Evolutionary conservation across 208 protist genomes (phyloP), one percentile per base, ranked within the genome.

Genomic region (Crithidia bombi): DNA sequence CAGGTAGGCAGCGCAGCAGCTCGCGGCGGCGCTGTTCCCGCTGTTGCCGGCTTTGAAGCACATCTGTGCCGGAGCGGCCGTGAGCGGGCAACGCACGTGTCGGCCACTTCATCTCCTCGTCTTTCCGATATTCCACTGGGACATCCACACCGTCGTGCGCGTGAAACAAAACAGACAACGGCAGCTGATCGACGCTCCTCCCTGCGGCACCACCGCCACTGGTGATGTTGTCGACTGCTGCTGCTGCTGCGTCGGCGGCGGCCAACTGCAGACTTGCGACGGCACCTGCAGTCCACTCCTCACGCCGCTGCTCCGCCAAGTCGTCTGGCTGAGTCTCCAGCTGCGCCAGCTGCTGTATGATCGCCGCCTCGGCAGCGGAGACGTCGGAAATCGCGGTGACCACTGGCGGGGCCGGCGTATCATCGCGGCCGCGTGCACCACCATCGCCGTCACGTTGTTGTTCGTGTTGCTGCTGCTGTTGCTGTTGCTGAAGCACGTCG

Each of bases 281-380:
- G 6, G 56, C 57, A 33, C 58, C 49, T 9, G 61, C 52, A 1
- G 54, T 56, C 62, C 55, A 65, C 38, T 74, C 49, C 25, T 77
- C 69, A 1, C 62, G 69, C 46, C 69, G 62, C 44, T 69, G 75
- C 54, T 61, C 49, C 2, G 75, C 76, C 30, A 76, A 58, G 30
- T 82, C 78, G 33, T 76, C 72, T 7, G 71, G 72, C 65, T 81
- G 79, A 17, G 83, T 88, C 49, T 88, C 83, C 15, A 85, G 62
- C 51, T 73, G 63, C 36, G 75, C 26, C 14, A 85, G 72, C 35
- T 79, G 65, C 66, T 74, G 41, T 25, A 87, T 36, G 23, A 78
- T 56, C 1, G 57, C 56, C 5, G 47, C 56, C 26, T 87, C 75
- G 7, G 28, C 54, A 2, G 36, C 28, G 17, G 68, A 61, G 43